Evolutionary conservation across 2,329 filamentous ascomycete species (phyloP), one percentile per base, ranked within the genome.

Genomic region (Fusarium dimerum): DNA sequence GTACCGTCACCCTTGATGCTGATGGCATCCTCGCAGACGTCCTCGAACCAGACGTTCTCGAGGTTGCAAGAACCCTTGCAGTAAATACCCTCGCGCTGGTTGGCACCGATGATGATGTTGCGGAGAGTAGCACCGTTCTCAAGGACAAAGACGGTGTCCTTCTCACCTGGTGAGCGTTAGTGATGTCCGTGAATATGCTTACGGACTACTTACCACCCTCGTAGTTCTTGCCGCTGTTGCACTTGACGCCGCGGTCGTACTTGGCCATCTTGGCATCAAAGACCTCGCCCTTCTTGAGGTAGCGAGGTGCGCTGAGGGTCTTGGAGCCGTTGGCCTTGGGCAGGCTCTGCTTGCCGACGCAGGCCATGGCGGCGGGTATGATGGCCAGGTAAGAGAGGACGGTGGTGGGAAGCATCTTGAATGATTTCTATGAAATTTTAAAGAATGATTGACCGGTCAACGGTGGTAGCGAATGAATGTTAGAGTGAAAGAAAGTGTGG

Each of bases 1-100:
- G 71, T 66, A 6, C 67, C 66, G 45, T 71, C 68, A 9, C 72
- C 73, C 71, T 61, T 63, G 61, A 62, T 59, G 18, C 50, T 53
- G 51, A 62, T 62, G 47, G 60, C 60, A n/a, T 62, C 60, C 56
- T 77, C 75, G 55, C 75, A 77, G 50, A 77, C 75, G 36, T 76
- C 71, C 55, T 73, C 70, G 61, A 76, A 80, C 76, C 77, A 79
- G 54, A 79, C 77, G 39, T 69, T 73, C 56, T 73, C 65, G 20
- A 77, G 62, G n/a, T 62, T 76, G 64, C 74, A 77, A 5, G 64
- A 40, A 10, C 76, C 76, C 50, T 69, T 57, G 61, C 75, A 78
- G 68, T 78, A 73, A 16, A 78, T 66, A 43, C 75, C 75, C 61
- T 78, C 75, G 40, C 66, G 65, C 59, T 77, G 74, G 63, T 76